phyloP scores from a whole-genome alignment of 805 yeast species.

The Nakazawaea molendinolei region DNA sequence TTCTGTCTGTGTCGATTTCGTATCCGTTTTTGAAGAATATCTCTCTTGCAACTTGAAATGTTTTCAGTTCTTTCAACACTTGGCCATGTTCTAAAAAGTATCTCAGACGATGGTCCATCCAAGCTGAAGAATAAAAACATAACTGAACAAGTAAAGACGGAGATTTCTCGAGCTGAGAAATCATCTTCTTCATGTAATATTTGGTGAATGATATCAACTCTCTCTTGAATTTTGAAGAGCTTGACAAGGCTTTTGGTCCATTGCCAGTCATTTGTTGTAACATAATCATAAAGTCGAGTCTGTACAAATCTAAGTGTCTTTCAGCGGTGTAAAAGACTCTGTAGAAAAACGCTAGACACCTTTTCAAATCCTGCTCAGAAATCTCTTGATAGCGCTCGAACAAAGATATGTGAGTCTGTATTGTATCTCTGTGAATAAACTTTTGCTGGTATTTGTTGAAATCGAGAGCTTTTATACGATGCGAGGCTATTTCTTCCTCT shows the following conservation, averaged over 20 bases:
- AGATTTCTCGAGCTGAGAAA: slow-evolving; percentile 37
- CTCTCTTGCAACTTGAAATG: slow-evolving; percentile 12
- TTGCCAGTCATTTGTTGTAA: slow-evolving; percentile 48
- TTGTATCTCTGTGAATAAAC: slow-evolving; percentile 51
- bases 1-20: slow-evolving; percentile 34
- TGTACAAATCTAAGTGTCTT: slow-evolving; percentile 46
- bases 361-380: slow-evolving; percentile 49
- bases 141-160: slow-evolving; percentile 58
- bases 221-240: slow-evolving; percentile 37
- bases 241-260: slow-evolving; percentile 40
- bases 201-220: slow-evolving; percentile 61
- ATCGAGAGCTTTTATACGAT: slow-evolving; percentile 40
- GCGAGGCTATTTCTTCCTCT: slow-evolving; percentile 21
- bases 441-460: slow-evolving; percentile 33
- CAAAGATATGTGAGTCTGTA: slow-evolving; percentile 59
- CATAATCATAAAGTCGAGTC: slow-evolving; percentile 67
- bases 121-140: slow-evolving; percentile 38
- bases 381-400: slow-evolving; percentile 59
- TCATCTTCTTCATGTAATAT: slow-evolving; percentile 58
- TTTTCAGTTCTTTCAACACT: slow-evolving; percentile 21
- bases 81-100: slow-evolving; percentile 61
- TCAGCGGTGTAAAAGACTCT: slow-evolving; percentile 60
- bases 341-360: slow-evolving; percentile 64
- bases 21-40: slow-evolving; percentile 22
- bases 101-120: slow-evolving; percentile 26